Evolutionary conservation across 2,329 filamentous ascomycete genomes (phyloP), one percentile per base, ranked within the genome.

Genomic region (Pyrenophora seminiperda): DNA sequence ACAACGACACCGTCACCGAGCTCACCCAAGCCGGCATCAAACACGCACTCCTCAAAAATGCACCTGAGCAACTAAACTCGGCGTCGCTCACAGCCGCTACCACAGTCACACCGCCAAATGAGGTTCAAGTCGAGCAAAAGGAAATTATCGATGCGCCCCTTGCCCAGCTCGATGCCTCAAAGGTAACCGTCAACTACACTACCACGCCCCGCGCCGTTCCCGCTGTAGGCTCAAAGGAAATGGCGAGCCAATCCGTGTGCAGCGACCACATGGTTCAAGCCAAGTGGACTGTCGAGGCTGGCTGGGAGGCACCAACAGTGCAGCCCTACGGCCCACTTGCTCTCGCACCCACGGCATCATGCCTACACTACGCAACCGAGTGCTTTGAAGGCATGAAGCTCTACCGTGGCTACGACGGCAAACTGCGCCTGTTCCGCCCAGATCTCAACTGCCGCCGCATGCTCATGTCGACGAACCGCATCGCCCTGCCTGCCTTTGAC

Each of bases 231-330:
- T 73, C 71, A 32, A 59, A 71, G 19, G 76, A 78, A 54, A 68
- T 72, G 59, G 56, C 65, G 37, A 65, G 69, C 33, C 69, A 75
- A 40, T 75, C 74, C 54, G 70, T 73, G 51, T 83, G 80, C 79
- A 91, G 89, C 56, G 91, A 97, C 79, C 92, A 97, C 79, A 96
- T 96, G 91, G 79, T 94, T 64, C 87, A 85, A 42, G 87, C 80
- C 15, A 76, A 77, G 45, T 95, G 91, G 90, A 84, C 80, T 27
- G 75, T 73, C 17, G 70, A 76, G 34, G 68, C 75, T 15, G 91
- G 91, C 62, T 96, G 91, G 91, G 79, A 81, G 30, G 79, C 82
- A 1, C 91, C 91, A 1, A 81, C 87, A 62, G 81, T 95, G 50
- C 83, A 84, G 70, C 88, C 90, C 19, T 94, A 90, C 73, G 88